phyloP scores from a whole-genome alignment of 805 yeast genomes.

The Candida broadrunensis region DNA sequence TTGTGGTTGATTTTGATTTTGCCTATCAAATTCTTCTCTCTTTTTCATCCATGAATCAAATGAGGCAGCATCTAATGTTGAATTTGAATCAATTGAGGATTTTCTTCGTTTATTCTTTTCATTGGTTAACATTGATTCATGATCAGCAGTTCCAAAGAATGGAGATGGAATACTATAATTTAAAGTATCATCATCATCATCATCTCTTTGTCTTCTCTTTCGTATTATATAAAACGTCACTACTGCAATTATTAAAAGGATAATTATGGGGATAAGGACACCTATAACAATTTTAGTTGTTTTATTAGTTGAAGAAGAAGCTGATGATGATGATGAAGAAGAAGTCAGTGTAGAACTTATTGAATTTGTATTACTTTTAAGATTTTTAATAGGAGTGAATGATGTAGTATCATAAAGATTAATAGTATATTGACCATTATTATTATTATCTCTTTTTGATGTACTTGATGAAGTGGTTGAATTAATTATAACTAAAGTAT shows the following conservation, averaged over 20 bases:
- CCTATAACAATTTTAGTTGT: slow-evolving; percentile 21
- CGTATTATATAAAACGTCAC: slow-evolving; percentile 15
- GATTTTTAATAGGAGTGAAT: slow-evolving; percentile 27
- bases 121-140: slow-evolving; percentile 9
- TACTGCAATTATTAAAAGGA: slow-evolving; percentile 10
- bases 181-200: slow-evolving; percentile 15
- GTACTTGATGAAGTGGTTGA: slow-evolving; percentile 9
- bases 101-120: slow-evolving; percentile 1
- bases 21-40: slow-evolving; percentile 42
- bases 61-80: slow-evolving; percentile 45
- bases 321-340: not conserved
- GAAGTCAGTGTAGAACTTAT: not conserved
- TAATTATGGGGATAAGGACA: slow-evolving; percentile 32
- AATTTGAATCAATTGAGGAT: slow-evolving; percentile 21
- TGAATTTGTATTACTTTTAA: slow-evolving; percentile 13
- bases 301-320: not conserved
- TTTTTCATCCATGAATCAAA: slow-evolving; percentile 53
- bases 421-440: slow-evolving; percentile 24
- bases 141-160: slow-evolving; percentile 13
- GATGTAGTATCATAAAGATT: slow-evolving; percentile 40
- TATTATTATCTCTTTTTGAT: slow-evolving; percentile 14
- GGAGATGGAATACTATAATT: slow-evolving; percentile 31
- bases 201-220: slow-evolving; percentile 14
- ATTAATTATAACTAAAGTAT: slow-evolving; percentile 46
- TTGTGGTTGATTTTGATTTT: not conserved